phyloP scores from a whole-genome alignment of 2,329 filamentous ascomycete species.

The Simplicillium aogashimaense region DNA sequence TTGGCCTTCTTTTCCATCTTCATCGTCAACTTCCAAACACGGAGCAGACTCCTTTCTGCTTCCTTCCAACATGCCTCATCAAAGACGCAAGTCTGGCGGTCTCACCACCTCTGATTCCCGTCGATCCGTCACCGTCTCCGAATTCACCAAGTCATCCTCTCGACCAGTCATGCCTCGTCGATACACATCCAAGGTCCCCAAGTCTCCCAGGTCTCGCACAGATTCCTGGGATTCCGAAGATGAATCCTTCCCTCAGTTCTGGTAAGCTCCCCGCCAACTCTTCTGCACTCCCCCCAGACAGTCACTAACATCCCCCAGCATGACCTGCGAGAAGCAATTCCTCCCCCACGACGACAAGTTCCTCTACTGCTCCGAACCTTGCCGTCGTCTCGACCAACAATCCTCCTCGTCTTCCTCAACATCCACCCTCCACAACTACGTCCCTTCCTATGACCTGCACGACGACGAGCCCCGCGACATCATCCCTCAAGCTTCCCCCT shows the following conservation, averaged over 20 bases:
- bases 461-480: slow-evolving; percentile 49
- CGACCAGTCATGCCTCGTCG: slow-evolving; percentile 35
- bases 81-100: slow-evolving; percentile 44
- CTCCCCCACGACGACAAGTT: slow-evolving; percentile 45
- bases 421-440: slow-evolving; percentile 19
- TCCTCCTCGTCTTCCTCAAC: slow-evolving; percentile 15
- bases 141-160: slow-evolving; percentile 33
- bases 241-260: slow-evolving; percentile 56
- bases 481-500: slow-evolving; percentile 53
- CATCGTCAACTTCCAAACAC: not conserved
- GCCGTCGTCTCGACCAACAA: slow-evolving; percentile 12
- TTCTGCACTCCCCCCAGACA: not conserved
- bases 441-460: slow-evolving; percentile 31
- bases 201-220: not conserved
- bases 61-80: slow-evolving; percentile 42
- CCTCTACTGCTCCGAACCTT: slow-evolving; percentile 53
- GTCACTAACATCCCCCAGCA: slow-evolving; percentile 30
- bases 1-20: not conserved
- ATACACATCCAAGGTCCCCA: slow-evolving; percentile 20
- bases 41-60: slow-evolving; percentile 2
- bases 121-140: slow-evolving; percentile 34
- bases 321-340: slow-evolving; percentile 60
- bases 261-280: slow-evolving; percentile 33
- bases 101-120: slow-evolving; percentile 46
- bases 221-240: slow-evolving; percentile 40